phyloP scores from a whole-genome alignment of 1,284 basidiomycete species.

The Cronartium quercuum region DNA sequence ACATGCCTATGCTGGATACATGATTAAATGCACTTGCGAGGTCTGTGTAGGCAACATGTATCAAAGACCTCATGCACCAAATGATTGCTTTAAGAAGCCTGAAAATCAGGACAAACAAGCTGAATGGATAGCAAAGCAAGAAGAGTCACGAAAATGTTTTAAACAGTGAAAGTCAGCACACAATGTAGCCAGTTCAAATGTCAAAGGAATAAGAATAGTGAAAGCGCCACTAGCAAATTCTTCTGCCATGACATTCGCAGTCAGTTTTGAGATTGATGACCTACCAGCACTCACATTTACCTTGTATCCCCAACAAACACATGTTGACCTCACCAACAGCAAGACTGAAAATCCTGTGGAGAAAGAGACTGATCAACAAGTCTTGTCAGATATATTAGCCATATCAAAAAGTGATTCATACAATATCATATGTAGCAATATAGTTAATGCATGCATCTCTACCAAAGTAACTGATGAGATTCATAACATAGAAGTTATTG shows the following conservation, averaged over 20 bases:
- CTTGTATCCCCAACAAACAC: not conserved
- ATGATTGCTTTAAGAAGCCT: not conserved
- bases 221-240: not conserved
- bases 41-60: not conserved
- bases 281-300: not conserved
- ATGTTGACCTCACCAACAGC: too few relatives aligned
- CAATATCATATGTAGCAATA: not conserved
- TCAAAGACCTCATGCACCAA: not conserved
- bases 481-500: not conserved
- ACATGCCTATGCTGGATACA: not conserved
- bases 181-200: not conserved
- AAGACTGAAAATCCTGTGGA: too few relatives aligned
- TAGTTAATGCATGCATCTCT: not conserved
- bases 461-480: not conserved
- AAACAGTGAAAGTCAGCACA: not conserved
- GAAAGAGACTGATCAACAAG: too few relatives aligned
- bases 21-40: not conserved
- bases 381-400: too few relatives aligned
- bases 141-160: not conserved
- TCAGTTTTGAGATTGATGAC: not conserved
- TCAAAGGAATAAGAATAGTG: not conserved
- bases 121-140: not conserved
- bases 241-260: not conserved
- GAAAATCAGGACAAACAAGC: not conserved
- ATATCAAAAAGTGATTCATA: too few relatives aligned